These are phyloP conservation scores for Podaxis sp. DNA, from an alignment of 768 basidiomycete species.

Conservation along the genomic window DNA sequence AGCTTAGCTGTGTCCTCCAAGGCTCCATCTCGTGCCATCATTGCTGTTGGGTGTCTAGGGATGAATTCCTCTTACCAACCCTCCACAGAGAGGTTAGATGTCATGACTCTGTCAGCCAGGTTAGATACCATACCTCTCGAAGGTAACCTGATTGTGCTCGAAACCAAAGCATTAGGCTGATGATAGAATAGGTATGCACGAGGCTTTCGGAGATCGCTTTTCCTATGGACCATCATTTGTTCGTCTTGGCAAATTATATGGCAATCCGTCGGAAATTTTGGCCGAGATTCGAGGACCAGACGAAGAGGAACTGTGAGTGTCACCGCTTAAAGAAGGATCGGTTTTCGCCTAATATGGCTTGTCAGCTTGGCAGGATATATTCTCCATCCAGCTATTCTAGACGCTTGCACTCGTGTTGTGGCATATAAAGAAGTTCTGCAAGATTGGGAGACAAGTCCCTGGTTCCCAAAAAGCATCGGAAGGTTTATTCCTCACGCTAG, in stretches of 20 bases:
- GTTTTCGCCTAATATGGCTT: slow-evolving; percentile 7
- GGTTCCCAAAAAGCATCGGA: slow-evolving; percentile 16
- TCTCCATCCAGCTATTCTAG: slow-evolving; percentile 32
- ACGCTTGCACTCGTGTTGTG: slow-evolving; percentile 29
- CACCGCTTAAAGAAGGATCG: neutral
- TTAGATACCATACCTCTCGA: neutral
- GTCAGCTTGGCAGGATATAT: slow-evolving; percentile 22
- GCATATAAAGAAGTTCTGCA: slow-evolving; percentile 27
- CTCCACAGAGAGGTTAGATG: neutral
- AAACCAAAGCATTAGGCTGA: neutral
- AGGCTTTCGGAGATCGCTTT: neutral
- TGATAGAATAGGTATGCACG: neutral
- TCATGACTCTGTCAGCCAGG: neutral
- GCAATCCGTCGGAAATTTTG: neutral
- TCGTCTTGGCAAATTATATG: neutral
- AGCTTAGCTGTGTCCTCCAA: neutral
- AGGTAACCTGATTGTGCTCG: neutral
- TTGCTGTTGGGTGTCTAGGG: neutral
- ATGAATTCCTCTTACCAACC: neutral
- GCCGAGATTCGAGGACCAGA: neutral
- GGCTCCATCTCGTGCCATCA: neutral
- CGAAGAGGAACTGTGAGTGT: neutral
- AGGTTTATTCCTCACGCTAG: neutral
- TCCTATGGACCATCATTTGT: neutral
- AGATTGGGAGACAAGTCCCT: slow-evolving; percentile 21